Evolutionary conservation across 148 eudicot genomes (phyloP).

Genomic region (Rhododendron kiyosumense): DNA sequence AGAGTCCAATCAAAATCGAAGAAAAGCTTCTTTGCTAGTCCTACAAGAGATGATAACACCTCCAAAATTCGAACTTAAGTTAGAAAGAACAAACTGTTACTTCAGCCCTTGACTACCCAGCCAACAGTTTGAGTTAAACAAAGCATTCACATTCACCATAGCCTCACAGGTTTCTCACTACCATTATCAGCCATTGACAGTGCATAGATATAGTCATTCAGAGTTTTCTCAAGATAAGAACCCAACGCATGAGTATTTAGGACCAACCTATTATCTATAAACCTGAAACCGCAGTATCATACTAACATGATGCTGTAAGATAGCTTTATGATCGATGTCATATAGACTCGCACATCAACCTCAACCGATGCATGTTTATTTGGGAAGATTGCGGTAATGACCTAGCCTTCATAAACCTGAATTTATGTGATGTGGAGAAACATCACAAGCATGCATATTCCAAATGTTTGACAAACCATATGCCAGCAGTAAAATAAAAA

Average conservation of each 20-base stretch:
- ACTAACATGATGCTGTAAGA: background rate
- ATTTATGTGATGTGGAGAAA: background rate
- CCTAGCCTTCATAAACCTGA: background rate
- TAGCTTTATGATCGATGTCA: background rate
- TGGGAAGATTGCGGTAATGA: background rate
- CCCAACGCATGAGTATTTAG: background rate
- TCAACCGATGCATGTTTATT: background rate
- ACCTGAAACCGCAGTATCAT: background rate
- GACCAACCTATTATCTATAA: too few relatives aligned
- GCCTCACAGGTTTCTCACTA: background rate
- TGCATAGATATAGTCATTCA: background rate
- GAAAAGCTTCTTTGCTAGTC: too few relatives aligned
- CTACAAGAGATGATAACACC: too few relatives aligned
- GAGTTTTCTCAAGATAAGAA: background rate
- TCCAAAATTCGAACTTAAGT: too few relatives aligned
- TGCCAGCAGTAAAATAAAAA: conserved; percentile 10
- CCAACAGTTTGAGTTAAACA: background rate
- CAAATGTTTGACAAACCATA: background rate
- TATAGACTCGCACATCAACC: background rate
- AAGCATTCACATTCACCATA: background rate
- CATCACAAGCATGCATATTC: background rate
- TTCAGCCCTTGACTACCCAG: background rate
- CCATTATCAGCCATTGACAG: too few relatives aligned
- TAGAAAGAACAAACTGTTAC: background rate
- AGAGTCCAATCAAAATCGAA: too few relatives aligned